A percentile compares a stretch with the other conserved stretches of the same genome.
Conservation (phyloP, 73 alveolate species). For the Breviolum minutum region DNA sequence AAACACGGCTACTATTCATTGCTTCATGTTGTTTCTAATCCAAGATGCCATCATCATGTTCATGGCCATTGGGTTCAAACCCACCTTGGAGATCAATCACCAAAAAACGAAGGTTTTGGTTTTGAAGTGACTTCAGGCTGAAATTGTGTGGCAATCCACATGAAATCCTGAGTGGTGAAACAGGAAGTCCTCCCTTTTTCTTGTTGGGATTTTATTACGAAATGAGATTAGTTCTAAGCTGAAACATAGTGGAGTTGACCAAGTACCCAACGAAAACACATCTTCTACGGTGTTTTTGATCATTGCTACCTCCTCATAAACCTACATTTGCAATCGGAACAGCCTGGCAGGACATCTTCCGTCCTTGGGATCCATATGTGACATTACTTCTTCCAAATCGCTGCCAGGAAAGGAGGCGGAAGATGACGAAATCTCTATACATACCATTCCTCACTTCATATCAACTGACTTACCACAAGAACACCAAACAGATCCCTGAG, state of each 20-base stretch:
- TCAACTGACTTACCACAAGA: neutral
- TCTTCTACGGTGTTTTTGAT: too few relatives aligned
- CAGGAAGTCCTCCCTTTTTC: neutral
- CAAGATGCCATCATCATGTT: slow-evolving; percentile 31
- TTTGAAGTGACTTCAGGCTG: neutral
- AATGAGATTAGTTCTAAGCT: neutral
- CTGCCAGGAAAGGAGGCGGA: neutral
- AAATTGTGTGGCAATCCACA: neutral
- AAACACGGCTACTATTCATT: neutral
- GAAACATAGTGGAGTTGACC: neutral
- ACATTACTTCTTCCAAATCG: neutral
- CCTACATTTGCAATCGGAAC: too few relatives aligned
- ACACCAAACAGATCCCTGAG: neutral
- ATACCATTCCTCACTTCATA: neutral
- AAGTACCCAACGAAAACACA: too few relatives aligned
- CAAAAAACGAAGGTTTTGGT: neutral
- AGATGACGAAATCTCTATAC: neutral
- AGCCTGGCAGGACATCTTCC: too few relatives aligned
- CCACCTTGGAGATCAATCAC: neutral
- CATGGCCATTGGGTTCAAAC: slow-evolving; percentile 65
- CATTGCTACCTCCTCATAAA: too few relatives aligned
- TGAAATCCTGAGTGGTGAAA: neutral
- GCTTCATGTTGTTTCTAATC: neutral
- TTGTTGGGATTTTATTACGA: neutral
- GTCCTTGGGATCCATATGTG: neutral